Conservation (phyloP, 83 land plant genomes). For the Thuja plicata region DNA sequence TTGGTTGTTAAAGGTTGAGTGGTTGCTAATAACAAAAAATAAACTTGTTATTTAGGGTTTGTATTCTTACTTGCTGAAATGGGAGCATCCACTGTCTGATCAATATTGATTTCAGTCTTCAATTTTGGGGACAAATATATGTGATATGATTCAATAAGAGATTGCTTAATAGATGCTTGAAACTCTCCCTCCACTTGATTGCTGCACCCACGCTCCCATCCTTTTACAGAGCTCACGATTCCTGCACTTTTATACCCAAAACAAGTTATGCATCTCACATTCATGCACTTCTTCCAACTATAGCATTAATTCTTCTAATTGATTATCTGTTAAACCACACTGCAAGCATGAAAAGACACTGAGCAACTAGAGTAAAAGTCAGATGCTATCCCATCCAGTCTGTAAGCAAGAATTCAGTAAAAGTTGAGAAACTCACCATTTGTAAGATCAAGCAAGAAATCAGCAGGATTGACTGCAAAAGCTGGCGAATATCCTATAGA, state of each 20-base stretch:
- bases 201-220: background rate
- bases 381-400: too few species aligned
- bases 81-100: background rate
- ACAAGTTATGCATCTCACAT: background rate
- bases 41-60: background rate
- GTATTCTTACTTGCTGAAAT: background rate
- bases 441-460: slow-evolving; percentile 88
- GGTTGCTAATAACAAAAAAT: background rate
- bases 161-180: background rate
- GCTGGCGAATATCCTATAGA: slow-evolving; percentile 53
- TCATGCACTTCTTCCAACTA: too few species aligned
- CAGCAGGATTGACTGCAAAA: slow-evolving; percentile 86
- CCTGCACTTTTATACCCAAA: background rate
- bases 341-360: too few species aligned
- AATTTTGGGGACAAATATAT: background rate
- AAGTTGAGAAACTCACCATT: slow-evolving; percentile 44
- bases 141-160: background rate
- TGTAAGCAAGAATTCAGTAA: background rate
- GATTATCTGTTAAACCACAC: too few species aligned
- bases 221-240: background rate
- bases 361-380: too few species aligned
- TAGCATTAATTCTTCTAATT: too few species aligned
- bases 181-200: background rate
- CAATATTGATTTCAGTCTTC: background rate
- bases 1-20: too few species aligned